Conservation (phyloP, 2,329 filamentous ascomycete species). For the Colletotrichum filicis region DNA sequence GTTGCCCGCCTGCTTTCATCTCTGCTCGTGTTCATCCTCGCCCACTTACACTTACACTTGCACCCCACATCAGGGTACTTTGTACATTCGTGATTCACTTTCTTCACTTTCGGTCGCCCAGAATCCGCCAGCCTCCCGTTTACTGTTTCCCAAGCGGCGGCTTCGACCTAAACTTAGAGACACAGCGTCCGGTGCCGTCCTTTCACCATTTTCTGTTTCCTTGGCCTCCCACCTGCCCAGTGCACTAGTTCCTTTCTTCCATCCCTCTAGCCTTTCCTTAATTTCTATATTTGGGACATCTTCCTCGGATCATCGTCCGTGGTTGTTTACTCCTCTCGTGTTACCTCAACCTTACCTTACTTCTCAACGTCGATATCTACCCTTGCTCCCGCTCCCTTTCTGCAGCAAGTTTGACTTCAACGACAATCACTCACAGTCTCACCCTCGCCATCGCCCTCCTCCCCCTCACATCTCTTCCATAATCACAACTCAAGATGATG, state of each 20-base stretch:
- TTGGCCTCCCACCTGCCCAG: not conserved
- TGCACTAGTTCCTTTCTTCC: not conserved
- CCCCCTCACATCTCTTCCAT: not conserved
- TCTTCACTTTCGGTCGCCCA: not conserved
- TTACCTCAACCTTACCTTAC: not conserved
- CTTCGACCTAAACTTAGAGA: not conserved
- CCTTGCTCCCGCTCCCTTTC: not conserved
- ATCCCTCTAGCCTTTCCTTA: not conserved
- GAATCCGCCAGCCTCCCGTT: constrained; percentile 22
- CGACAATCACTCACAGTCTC: not conserved
- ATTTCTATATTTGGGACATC: constrained; percentile 21
- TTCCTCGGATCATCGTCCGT: not conserved
- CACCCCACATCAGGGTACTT: too few species aligned
- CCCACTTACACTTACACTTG: too few species aligned
- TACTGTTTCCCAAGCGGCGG: not conserved
- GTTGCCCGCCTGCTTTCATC: not conserved
- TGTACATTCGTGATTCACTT: not conserved
- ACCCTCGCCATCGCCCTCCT: not conserved
- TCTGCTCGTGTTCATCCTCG: not conserved
- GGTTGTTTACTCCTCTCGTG: not conserved
- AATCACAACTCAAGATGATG: constrained; percentile 1
- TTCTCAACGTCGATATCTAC: not conserved
- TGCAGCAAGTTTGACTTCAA: not conserved
- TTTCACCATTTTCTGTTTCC: not conserved
- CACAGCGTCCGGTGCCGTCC: not conserved